These are phyloP conservation scores for Lactifluus piperatus DNA, from an alignment of 768 basidiomycete genomes.

Conservation along the genomic window DNA sequence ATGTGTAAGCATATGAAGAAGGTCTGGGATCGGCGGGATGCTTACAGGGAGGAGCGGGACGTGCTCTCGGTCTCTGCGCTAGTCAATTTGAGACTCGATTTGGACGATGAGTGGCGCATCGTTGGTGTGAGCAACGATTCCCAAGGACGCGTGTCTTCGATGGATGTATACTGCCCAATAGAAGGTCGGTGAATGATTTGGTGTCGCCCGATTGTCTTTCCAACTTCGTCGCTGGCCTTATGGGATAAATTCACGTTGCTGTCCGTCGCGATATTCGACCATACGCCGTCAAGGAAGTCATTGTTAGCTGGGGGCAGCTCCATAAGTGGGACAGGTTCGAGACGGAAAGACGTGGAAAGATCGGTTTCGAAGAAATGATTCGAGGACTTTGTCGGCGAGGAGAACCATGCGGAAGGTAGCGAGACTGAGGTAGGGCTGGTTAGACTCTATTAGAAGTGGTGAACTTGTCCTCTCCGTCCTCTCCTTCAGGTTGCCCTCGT, in stretches of 20 bases:
- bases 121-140: conserved; percentile 78
- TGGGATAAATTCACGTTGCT: conserved; percentile 93
- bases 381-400: conserved; percentile 90
- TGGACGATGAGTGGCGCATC: conserved; percentile 52
- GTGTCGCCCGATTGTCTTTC: conserved; percentile 90
- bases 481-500: conserved; percentile 32
- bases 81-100: conserved; percentile 36
- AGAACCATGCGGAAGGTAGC: conserved; percentile 99
- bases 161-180: conserved; percentile 74
- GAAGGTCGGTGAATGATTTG: conserved; percentile 75
- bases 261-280: conserved; percentile 84
- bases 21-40: no score
- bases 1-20: no score
- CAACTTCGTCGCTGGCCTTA: conserved; percentile 88
- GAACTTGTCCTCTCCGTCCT: conserved; percentile 29
- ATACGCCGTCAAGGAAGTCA: conserved; percentile 71
- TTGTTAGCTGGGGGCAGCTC: conserved; percentile 51
- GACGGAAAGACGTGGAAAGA: conserved; percentile 77
- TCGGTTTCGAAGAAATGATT: conserved; percentile 96
- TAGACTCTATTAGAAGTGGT: conserved; percentile 52
- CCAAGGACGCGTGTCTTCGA: conserved; percentile 83
- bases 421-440: conserved; percentile 88
- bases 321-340: conserved; percentile 61
- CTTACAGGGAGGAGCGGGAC: no score
- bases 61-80: conserved; percentile 21